Percentiles rank a stretch among this genome's conserved stretches.
phyloP scores from a whole-genome alignment of 2,329 filamentous ascomycete genomes.

The Colletotrichum caudatum region DNA sequence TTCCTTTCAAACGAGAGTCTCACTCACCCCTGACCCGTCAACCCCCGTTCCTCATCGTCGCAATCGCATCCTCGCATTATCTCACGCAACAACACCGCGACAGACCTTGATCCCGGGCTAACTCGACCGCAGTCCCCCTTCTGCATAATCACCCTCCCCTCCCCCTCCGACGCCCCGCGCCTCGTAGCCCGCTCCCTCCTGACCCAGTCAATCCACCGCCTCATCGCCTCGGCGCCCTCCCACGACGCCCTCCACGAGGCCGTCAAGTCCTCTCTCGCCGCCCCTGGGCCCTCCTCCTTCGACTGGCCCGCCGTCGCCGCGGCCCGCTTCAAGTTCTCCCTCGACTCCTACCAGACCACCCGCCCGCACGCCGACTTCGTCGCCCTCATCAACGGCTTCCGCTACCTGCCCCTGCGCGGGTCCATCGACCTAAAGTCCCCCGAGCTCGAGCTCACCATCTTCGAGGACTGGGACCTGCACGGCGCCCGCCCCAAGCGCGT shows the following conservation, averaged over 20 bases:
- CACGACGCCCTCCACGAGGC: slow-evolving; percentile 77
- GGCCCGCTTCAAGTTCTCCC: slow-evolving; percentile 82
- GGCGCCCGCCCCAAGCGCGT: slow-evolving; percentile 57
- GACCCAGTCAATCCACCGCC: slow-evolving; percentile 84
- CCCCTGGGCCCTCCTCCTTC: slow-evolving; percentile 49
- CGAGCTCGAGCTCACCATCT: slow-evolving; percentile 80
- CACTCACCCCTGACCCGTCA: background rate
- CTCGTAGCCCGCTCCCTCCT: slow-evolving; percentile 84
- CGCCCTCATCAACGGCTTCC: slow-evolving; percentile 85
- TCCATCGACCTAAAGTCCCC: slow-evolving; percentile 81
- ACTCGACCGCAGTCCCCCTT: slow-evolving; percentile 77
- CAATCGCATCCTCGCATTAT: background rate
- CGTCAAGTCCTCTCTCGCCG: slow-evolving; percentile 58
- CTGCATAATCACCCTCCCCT: slow-evolving; percentile 78
- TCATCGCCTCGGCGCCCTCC: slow-evolving; percentile 81
- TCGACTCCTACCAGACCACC: slow-evolving; percentile 86
- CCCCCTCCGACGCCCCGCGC: slow-evolving; percentile 71
- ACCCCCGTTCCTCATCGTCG: background rate
- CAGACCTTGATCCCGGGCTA: background rate
- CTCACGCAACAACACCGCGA: background rate
- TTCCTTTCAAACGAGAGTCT: background rate
- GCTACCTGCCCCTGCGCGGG: slow-evolving; percentile 82
- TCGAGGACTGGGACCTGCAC: slow-evolving; percentile 83
- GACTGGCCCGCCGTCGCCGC: slow-evolving; percentile 76
- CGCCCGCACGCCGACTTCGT: slow-evolving; percentile 72